phyloP scores from a whole-genome alignment of 345 rosid genomes.

The Physaria fendleri region DNA sequence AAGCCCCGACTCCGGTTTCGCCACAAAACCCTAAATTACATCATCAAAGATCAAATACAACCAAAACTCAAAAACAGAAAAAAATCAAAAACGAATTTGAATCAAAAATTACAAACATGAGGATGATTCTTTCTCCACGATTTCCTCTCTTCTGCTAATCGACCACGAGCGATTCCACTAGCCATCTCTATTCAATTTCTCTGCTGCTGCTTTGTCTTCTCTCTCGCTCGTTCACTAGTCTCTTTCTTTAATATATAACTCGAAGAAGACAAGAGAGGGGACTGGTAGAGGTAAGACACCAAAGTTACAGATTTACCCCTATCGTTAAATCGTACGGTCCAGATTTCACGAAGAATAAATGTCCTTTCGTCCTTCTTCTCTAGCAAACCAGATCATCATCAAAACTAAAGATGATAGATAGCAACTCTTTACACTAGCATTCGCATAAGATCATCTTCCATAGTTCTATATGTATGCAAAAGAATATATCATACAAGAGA shows the following conservation, averaged over 20 bases:
- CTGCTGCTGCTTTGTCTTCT: no score
- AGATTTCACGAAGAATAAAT: no score
- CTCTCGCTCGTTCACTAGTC: neutral
- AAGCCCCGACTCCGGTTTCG: conserved; percentile 75
- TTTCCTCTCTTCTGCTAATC: conserved; percentile 89
- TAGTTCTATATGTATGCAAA: neutral
- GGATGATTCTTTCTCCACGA: conserved; percentile 97
- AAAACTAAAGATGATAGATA: neutral
- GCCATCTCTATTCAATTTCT: no score
- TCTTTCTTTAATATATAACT: no score
- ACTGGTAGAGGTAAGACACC: no score
- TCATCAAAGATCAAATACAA: neutral
- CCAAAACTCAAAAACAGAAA: no score
- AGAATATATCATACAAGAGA: neutral
- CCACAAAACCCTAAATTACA: conserved; percentile 82
- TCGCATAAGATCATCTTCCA: neutral
- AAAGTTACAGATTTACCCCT: no score
- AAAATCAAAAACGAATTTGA: no score
- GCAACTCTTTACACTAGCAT: neutral
- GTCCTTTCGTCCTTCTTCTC: no score
- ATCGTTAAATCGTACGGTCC: no score
- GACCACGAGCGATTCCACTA: conserved; percentile 89
- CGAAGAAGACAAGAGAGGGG: no score
- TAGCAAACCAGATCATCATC: neutral
- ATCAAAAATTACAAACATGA: conserved; percentile 57